A percentile compares a stretch with the other conserved stretches of the same genome.
Evolutionary conservation across 1,139 yeast genomes (phyloP).

Genomic region (Hansenula lynferdii): DNA sequence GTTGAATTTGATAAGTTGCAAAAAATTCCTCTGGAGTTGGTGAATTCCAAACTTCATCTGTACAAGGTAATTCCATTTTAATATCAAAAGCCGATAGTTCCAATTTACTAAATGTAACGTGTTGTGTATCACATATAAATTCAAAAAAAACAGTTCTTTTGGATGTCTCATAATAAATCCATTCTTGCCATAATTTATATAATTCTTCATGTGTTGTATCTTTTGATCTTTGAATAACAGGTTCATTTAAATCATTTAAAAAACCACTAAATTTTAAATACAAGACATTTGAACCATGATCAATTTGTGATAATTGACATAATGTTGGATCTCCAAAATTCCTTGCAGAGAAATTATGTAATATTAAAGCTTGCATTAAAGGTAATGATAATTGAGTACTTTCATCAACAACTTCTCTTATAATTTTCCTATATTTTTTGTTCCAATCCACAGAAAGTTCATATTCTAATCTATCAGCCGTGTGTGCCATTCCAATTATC

Average conservation of each 20-base stretch:
- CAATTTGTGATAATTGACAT: neutral
- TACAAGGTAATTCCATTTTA: conserved; percentile 35
- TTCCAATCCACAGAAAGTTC: neutral
- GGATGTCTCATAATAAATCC: conserved; percentile 29
- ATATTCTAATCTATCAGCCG: conserved; percentile 1
- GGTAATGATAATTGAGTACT: neutral
- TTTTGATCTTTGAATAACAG: neutral
- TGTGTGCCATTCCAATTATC: conserved; percentile 1
- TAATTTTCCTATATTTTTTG: neutral
- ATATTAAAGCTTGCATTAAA: neutral
- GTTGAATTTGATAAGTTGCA: conserved; percentile 28
- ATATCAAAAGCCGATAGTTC: conserved; percentile 32
- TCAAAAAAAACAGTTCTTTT: conserved; percentile 29
- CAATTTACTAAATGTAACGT: conserved; percentile 14
- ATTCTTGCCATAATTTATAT: conserved; percentile 22
- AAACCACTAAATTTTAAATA: conserved; percentile 2
- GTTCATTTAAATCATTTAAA: neutral
- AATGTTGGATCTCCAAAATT: conserved; percentile 1
- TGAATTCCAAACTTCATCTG: conserved; percentile 39
- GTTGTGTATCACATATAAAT: conserved; percentile 27
- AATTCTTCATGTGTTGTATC: neutral
- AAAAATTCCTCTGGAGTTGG: conserved; percentile 23
- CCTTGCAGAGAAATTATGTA: conserved; percentile 1
- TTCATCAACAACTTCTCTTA: neutral
- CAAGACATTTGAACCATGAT: conserved; percentile 1